phyloP scores from a whole-genome alignment of 2,329 filamentous ascomycete species.

The Aspergillus vadensis region DNA sequence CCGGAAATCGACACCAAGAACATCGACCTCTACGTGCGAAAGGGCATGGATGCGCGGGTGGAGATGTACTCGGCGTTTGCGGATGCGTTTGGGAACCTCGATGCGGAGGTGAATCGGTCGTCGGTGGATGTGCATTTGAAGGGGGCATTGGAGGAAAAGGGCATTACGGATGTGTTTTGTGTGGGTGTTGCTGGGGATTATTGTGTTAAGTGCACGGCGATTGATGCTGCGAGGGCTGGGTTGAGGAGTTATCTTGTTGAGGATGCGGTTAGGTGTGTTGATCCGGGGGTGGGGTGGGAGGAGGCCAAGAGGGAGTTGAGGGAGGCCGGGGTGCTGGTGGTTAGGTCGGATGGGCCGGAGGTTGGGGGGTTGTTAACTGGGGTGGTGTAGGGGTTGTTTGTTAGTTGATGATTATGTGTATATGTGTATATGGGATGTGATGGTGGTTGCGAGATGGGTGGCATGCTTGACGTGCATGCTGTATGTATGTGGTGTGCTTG shows the following conservation, averaged over 20 bases:
- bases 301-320: conserved; percentile 57
- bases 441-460: not conserved
- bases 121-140: conserved; percentile 62
- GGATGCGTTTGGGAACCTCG: conserved; percentile 66
- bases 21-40: conserved; percentile 71
- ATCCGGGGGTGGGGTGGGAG: conserved; percentile 60
- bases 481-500: not conserved
- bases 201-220: conserved; percentile 80
- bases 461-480: not conserved
- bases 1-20: conserved; percentile 65
- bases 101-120: conserved; percentile 32
- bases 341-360: conserved; percentile 60
- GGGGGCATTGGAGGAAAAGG: conserved; percentile 55
- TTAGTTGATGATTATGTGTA: not conserved
- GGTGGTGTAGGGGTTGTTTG: not conserved
- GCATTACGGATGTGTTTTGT: conserved; percentile 77
- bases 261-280: conserved; percentile 76
- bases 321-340: conserved; percentile 62
- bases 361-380: conserved; percentile 55
- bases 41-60: conserved; percentile 71
- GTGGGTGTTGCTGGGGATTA: conserved; percentile 87
- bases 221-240: conserved; percentile 74
- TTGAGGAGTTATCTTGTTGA: conserved; percentile 76
- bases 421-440: not conserved
- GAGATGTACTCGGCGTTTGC: conserved; percentile 97